A percentile compares a stretch with the other conserved stretches of the same genome.
Conservation (phyloP, 345 rosid species). For the Camelina sativa region DNA sequence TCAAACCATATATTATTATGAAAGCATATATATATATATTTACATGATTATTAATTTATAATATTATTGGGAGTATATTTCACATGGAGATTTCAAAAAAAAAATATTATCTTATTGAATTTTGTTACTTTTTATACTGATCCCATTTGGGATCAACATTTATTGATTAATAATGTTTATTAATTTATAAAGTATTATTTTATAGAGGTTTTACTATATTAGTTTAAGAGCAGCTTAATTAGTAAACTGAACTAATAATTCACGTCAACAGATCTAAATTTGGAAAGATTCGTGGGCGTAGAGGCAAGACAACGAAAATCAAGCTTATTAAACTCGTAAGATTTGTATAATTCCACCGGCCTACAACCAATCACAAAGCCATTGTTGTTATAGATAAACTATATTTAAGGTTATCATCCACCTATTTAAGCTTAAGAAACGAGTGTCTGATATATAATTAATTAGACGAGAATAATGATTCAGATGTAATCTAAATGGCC, state of each 20-base stretch:
- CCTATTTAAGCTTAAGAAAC: neutral
- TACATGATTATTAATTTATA: too few relatives aligned
- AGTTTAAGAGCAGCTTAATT: neutral
- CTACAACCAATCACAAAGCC: slow-evolving; percentile 32
- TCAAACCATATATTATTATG: too few relatives aligned
- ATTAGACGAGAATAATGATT: neutral
- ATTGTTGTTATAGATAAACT: neutral
- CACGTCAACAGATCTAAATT: slow-evolving; percentile 39
- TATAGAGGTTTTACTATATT: too few relatives aligned
- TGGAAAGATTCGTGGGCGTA: slow-evolving; percentile 34
- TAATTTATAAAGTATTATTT: too few relatives aligned
- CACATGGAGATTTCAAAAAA: too few relatives aligned
- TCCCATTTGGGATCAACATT: too few relatives aligned
- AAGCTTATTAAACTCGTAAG: slow-evolving; percentile 38
- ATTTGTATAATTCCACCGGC: slow-evolving; percentile 41
- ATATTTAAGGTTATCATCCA: neutral
- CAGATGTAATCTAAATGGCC: slow-evolving; percentile 8
- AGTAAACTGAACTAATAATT: slow-evolving; percentile 18
- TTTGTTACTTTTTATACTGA: too few relatives aligned
- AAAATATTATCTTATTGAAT: too few relatives aligned
- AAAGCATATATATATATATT: too few relatives aligned
- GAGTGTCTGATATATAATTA: neutral
- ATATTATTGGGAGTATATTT: too few relatives aligned
- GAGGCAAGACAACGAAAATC: slow-evolving; percentile 35
- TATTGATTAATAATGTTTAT: too few relatives aligned